Conservation (phyloP, 2,329 filamentous ascomycete genomes). For the Fusarium robinianum region DNA sequence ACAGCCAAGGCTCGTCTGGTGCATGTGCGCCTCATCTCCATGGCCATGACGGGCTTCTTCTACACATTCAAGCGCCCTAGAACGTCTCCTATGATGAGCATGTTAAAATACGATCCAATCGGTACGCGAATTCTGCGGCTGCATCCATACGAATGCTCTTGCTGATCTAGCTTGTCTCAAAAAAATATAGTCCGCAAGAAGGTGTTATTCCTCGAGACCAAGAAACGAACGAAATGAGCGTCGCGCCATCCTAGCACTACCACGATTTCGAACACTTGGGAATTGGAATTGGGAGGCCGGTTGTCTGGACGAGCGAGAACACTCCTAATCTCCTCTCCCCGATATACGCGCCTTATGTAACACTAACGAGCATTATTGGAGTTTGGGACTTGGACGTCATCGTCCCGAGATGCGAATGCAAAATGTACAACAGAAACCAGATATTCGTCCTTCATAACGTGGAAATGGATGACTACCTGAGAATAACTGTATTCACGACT, state of each 20-base stretch:
- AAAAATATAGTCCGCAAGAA: slow-evolving; percentile 77
- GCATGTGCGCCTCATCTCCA: slow-evolving; percentile 91
- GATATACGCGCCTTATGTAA: slow-evolving; percentile 34
- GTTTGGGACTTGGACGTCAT: slow-evolving; percentile 35
- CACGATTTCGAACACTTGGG: slow-evolving; percentile 20
- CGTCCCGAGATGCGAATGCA: slow-evolving; percentile 30
- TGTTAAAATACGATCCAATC: slow-evolving; percentile 99
- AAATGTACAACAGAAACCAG: slow-evolving; percentile 34
- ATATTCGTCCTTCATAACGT: slow-evolving; percentile 15
- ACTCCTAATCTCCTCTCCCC: slow-evolving; percentile 3
- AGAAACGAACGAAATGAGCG: slow-evolving; percentile 69
- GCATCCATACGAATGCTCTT: not conserved
- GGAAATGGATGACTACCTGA: too few relatives aligned
- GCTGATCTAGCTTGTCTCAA: slow-evolving; percentile 9
- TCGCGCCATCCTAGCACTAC: slow-evolving; percentile 5
- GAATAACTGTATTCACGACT: too few relatives aligned
- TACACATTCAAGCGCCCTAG: slow-evolving; percentile 87
- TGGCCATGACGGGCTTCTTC: slow-evolving; percentile 99
- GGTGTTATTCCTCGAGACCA: slow-evolving; percentile 93
- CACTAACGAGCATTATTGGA: slow-evolving; percentile 39
- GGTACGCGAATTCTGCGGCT: slow-evolving; percentile 55
- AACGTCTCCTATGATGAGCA: slow-evolving; percentile 81
- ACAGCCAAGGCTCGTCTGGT: slow-evolving; percentile 89
- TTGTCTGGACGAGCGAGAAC: slow-evolving; percentile 16
- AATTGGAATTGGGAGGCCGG: slow-evolving; percentile 1